Evolutionary conservation across 140 eudicot genomes (phyloP).

Genomic region (Stevia rebaudiana): DNA sequence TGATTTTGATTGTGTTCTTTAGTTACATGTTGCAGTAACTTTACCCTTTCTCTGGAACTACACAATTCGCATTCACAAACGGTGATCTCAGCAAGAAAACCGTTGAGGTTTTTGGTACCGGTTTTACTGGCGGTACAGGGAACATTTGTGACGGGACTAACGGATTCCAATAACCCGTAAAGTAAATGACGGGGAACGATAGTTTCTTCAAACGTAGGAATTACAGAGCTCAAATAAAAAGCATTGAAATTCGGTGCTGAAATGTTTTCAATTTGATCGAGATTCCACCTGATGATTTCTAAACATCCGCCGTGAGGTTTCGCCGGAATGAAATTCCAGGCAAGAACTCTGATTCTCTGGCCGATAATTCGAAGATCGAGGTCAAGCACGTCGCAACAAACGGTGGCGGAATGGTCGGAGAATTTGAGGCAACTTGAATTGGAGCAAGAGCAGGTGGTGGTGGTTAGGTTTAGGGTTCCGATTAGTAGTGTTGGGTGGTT

Average conservation of each 20-base stretch:
- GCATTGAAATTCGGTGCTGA: conserved; percentile 8
- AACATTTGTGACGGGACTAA: conserved; percentile 65
- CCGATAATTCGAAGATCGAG: conserved; percentile 43
- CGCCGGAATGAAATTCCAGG: conserved; percentile 76
- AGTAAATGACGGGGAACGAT: conserved; percentile 22
- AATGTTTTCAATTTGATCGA: conserved; percentile 11
- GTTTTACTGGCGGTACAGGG: conserved; percentile 38
- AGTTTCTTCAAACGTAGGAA: background rate
- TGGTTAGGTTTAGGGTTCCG: conserved; percentile 62
- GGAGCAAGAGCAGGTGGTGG: conserved; percentile 28
- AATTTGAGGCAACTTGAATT: conserved; percentile 46
- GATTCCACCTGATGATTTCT: conserved; percentile 66
- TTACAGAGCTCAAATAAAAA: conserved; percentile 28
- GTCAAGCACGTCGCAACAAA: conserved; percentile 63
- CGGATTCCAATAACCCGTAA: conserved; percentile 45
- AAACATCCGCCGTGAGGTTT: conserved; percentile 48
- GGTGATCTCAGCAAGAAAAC: conserved; percentile 54
- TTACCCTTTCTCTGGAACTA: conserved; percentile 19
- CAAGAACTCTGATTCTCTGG: conserved; percentile 35
- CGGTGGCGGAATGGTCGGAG: conserved; percentile 44
- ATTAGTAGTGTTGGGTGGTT: conserved; percentile 36
- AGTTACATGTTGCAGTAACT: conserved; percentile 4
- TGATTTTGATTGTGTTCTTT: conserved; percentile 22
- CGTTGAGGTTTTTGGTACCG: conserved; percentile 30
- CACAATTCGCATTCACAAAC: conserved; percentile 63